phyloP scores from a whole-genome alignment of 441 rosid genomes.

The Codiaeum variegatum region DNA sequence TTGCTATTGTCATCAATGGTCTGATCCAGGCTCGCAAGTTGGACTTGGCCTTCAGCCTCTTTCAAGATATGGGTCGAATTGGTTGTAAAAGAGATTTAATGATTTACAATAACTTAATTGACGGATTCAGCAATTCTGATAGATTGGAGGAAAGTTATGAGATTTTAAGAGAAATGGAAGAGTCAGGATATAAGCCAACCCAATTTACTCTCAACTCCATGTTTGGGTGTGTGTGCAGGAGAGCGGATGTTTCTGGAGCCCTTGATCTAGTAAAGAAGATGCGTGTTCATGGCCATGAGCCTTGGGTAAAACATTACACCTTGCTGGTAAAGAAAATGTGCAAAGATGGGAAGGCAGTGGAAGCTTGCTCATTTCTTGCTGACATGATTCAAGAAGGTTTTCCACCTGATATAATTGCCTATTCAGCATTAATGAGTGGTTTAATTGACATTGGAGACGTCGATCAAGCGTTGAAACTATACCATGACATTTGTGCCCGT shows the following conservation, averaged over 20 bases:
- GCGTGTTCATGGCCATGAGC: conserved; percentile 70
- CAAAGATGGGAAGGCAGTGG: conserved; percentile 46
- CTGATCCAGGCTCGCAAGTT: conserved; percentile 46
- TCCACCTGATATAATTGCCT: conserved; percentile 61
- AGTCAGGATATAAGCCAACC: conserved; percentile 54
- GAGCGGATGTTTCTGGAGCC: conserved; percentile 54
- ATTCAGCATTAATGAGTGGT: conserved; percentile 72
- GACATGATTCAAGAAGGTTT: conserved; percentile 71
- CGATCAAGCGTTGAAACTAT: conserved; percentile 64
- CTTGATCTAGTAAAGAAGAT: conserved; percentile 53
- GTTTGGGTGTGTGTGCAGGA: conserved; percentile 67
- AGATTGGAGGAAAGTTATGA: conserved; percentile 61
- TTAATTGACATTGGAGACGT: conserved; percentile 49
- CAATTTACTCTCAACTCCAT: conserved; percentile 63
- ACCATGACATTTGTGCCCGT: conserved; percentile 44
- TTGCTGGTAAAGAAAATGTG: conserved; percentile 57
- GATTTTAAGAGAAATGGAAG: conserved; percentile 59
- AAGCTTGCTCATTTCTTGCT: conserved; percentile 61
- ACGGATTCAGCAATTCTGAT: conserved; percentile 59
- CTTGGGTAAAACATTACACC: conserved; percentile 79
- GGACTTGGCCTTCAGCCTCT: conserved; percentile 58
- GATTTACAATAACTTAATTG: conserved; percentile 56
- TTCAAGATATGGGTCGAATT: conserved; percentile 42
- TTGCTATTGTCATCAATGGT: conserved; percentile 48
- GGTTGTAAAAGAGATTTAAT: conserved; percentile 38